phyloP scores from a whole-genome alignment of 176 grass and related monocot genomes.

The Avena eriantha region DNA sequence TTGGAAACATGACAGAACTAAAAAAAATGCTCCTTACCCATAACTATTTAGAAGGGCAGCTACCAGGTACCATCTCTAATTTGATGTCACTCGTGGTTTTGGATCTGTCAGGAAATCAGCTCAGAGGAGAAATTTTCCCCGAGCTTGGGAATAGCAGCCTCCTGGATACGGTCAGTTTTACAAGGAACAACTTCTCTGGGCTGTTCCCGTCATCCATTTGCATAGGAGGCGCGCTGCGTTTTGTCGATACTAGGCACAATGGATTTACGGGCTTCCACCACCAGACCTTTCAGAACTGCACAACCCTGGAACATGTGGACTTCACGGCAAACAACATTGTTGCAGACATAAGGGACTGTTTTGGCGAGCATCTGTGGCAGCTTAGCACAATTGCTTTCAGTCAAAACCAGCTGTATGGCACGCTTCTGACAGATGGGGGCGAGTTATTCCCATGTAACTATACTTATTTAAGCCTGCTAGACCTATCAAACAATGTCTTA shows the following conservation, averaged over 20 bases:
- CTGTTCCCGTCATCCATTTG: not conserved
- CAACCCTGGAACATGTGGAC: not conserved
- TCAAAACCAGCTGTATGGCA: not conserved
- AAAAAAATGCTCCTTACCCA: accelerated
- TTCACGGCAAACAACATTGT: not conserved
- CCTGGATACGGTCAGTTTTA: accelerated
- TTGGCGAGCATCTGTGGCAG: accelerated
- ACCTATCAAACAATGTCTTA: not conserved
- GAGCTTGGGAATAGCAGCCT: not conserved
- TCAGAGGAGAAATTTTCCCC: not conserved
- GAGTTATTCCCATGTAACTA: not conserved
- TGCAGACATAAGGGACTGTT: not conserved
- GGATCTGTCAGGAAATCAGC: not conserved
- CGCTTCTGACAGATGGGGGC: not conserved
- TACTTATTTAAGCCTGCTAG: not conserved
- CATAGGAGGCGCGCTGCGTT: not conserved
- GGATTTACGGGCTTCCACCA: not conserved
- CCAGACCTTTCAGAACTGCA: not conserved
- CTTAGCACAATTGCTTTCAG: not conserved
- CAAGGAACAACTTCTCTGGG: not conserved
- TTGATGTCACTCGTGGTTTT: accelerated
- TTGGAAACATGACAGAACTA: not conserved
- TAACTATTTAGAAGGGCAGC: not conserved
- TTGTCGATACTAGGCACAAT: not conserved
- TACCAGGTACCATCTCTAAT: not conserved